A percentile compares a stretch with the other conserved stretches of the same genome.
Evolutionary conservation across 1,139 yeast species (phyloP).

Genomic region (Geotrichum restrictum): DNA sequence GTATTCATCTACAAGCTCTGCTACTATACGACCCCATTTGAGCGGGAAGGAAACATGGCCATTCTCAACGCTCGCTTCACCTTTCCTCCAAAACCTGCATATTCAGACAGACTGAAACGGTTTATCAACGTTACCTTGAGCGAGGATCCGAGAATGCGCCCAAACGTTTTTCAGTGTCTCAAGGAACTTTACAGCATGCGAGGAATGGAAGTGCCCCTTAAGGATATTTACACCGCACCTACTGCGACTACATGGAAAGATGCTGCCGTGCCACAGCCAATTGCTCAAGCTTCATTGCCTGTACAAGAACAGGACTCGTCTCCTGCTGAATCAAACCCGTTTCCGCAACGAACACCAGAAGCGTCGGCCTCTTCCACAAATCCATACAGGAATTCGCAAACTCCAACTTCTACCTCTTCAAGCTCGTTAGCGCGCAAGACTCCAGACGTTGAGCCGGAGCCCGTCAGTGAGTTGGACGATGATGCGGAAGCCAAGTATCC

Average conservation of each 20-base stretch:
- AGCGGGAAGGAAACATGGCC: slow-evolving; percentile 63
- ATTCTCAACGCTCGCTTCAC: slow-evolving; percentile 59
- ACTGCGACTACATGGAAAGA: slow-evolving; percentile 22
- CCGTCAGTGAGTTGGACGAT: slow-evolving; percentile 21
- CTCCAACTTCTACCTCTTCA: slow-evolving; percentile 10
- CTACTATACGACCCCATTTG: slow-evolving; percentile 93
- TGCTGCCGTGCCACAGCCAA: slow-evolving; percentile 22
- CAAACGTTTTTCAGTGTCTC: slow-evolving; percentile 79
- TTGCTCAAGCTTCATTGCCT: slow-evolving; percentile 20
- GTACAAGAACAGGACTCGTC: slow-evolving; percentile 25
- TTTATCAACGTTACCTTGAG: slow-evolving; percentile 73
- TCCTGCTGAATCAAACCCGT: slow-evolving; percentile 21
- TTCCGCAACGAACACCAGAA: neutral
- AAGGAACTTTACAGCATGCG: slow-evolving; percentile 63
- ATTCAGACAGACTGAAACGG: slow-evolving; percentile 40
- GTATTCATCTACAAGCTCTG: slow-evolving; percentile 85
- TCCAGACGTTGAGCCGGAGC: slow-evolving; percentile 3
- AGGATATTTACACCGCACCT: slow-evolving; percentile 30
- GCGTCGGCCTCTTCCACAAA: neutral
- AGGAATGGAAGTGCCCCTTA: slow-evolving; percentile 51
- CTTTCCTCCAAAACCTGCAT: slow-evolving; percentile 49
- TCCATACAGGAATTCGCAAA: neutral
- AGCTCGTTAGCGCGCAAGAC: slow-evolving; percentile 11
- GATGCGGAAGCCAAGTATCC: slow-evolving; percentile 34
- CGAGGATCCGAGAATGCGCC: slow-evolving; percentile 76